A percentile compares a stretch with the other conserved stretches of the same genome.
Conservation (phyloP, 2,329 filamentous ascomycete species). For the Fusarium subglutinans region DNA sequence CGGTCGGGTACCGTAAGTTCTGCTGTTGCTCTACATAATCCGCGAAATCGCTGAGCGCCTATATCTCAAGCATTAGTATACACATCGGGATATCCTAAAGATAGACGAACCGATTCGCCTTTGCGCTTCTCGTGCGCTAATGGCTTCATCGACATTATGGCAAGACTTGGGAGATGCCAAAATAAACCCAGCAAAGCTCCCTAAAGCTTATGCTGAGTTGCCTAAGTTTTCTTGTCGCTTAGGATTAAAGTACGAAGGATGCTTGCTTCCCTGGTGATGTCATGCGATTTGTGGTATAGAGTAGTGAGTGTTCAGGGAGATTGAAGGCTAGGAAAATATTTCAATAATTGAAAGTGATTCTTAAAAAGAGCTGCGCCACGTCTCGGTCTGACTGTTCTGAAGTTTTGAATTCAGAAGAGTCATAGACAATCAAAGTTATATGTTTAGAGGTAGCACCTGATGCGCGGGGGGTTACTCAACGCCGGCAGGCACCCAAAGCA, state of each 20-base stretch:
- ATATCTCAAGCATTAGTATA: conserved; percentile 18
- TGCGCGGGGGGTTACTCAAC: conserved; percentile 39
- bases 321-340: background rate
- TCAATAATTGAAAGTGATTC: conserved; percentile 16
- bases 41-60: conserved; percentile 93
- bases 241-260: background rate
- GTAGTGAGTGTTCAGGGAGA: conserved; percentile 26
- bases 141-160: conserved; percentile 68
- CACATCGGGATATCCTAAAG: background rate
- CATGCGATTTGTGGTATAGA: conserved; percentile 31
- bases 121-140: conserved; percentile 82
- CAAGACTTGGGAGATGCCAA: background rate
- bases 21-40: conserved; percentile 98
- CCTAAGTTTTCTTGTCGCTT: background rate
- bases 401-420: conserved; percentile 33
- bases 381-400: conserved; percentile 36
- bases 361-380: conserved; percentile 30
- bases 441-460: conserved; percentile 1
- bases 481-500: background rate
- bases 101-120: conserved; percentile 77
- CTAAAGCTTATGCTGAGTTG: background rate
- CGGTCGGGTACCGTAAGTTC: conserved; percentile 69
- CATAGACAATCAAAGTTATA: conserved; percentile 36
- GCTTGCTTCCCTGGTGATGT: conserved; percentile 17
- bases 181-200: background rate